A percentile compares a stretch with the other conserved stretches of the same genome.
phyloP scores from a whole-genome alignment of 495 filamentous ascomycete genomes.

The Letharia lupina region DNA sequence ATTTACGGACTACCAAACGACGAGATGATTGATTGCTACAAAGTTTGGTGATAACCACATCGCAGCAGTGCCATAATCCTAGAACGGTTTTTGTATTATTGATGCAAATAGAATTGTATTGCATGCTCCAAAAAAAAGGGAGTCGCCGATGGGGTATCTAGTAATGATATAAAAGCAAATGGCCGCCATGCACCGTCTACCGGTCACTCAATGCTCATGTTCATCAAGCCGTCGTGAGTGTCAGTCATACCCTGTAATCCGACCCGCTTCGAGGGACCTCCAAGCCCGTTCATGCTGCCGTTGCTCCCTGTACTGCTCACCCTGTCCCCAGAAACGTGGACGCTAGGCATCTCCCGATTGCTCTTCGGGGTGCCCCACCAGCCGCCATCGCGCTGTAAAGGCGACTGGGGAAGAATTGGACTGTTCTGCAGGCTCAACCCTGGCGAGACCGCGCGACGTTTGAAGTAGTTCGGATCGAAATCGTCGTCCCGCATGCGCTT shows the following conservation, averaged over 20 bases:
- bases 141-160: constrained; percentile 31
- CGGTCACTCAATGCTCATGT: constrained; percentile 80
- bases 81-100: background rate
- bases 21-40: background rate
- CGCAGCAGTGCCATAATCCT: background rate
- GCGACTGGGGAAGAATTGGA: constrained; percentile 73
- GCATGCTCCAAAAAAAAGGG: background rate
- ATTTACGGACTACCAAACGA: background rate
- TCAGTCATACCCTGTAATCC: constrained; percentile 95
- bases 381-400: constrained; percentile 58
- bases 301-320: constrained; percentile 38
- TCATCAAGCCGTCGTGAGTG: constrained; percentile 91
- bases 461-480: constrained; percentile 81
- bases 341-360: constrained; percentile 45
- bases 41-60: background rate
- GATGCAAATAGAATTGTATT: background rate
- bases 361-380: constrained; percentile 64
- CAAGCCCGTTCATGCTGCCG: constrained; percentile 30
- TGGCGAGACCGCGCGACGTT: constrained; percentile 86
- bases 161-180: constrained; percentile 64
- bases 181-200: constrained; percentile 12
- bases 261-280: constrained; percentile 54
- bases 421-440: constrained; percentile 87
- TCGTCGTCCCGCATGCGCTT: constrained; percentile 87
- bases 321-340: constrained; percentile 43